Evolutionary conservation across 805 yeast species (phyloP), one percentile per base, ranked within the genome.

Genomic region (Wickerhamiella allomyrinae): DNA sequence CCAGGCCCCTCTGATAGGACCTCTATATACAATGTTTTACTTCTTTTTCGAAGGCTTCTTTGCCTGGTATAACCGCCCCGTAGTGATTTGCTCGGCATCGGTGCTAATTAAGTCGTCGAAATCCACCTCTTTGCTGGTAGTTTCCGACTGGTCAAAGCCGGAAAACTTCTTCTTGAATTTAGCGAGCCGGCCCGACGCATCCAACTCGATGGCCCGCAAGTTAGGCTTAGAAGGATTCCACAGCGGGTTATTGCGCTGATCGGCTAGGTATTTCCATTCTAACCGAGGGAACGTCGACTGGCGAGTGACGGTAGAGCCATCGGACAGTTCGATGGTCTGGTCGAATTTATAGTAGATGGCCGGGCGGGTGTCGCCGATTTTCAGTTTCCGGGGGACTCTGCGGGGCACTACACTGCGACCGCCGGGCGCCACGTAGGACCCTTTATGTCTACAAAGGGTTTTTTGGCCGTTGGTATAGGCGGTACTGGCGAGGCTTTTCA

Each of bases 191-290:
- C 94, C 94, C 41, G 83, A 78, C 11, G 91, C 82, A 58, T 76
- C 82, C n/a, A 82, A 79, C 60, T 83, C 94, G 27, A 74, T 70
- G 36, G 77, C 71, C 40, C 73, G 73, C 53, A 83, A 66, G 59
- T 85, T 91, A 19, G 81, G 74, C 62, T 87, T 76, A 48, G 81
- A 73, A 41, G 86, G 84, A 62, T 91, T 91, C 95, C 96, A 91
- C 42, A 82, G 61, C 27, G 86, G 76, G 54, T 75, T 77, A 55
- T 82, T 83, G 63, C 95, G 76, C 68, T 82, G 94, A 61, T 91
- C 98, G 41, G 77, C 74, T 52, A 91, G 74, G 74, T 85, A 75
- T 58, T 91, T 70, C 54, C 83, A 67, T 56, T 91, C 95, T 41
- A 73, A 78, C 54, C 84, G 81, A 9, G 98, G 98, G 46, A 76